Evolutionary conservation across 2,329 filamentous ascomycete species (phyloP).

Genomic region (Hymenoscyphus infarciens): DNA sequence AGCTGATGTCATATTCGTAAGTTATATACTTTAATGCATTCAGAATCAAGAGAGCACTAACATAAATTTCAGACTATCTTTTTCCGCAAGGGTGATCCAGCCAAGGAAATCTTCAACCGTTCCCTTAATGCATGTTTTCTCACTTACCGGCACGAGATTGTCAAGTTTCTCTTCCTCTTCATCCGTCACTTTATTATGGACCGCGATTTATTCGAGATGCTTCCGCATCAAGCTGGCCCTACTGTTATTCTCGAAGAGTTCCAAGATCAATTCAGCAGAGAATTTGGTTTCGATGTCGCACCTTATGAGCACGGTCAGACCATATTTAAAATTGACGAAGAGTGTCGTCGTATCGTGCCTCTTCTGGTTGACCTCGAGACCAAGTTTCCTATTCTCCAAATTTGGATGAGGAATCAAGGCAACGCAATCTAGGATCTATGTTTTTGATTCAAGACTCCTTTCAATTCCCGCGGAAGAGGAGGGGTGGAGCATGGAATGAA

Average conservation of each 20-base stretch:
- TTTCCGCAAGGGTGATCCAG: constrained; percentile 15
- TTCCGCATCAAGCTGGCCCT: constrained; percentile 13
- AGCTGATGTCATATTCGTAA: constrained; percentile 29
- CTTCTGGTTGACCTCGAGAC: constrained; percentile 7
- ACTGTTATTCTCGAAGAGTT: constrained; percentile 23
- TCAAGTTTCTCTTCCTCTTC: constrained; percentile 27
- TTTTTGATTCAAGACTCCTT: neutral
- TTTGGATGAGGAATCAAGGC: constrained; percentile 8
- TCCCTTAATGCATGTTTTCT: constrained; percentile 25
- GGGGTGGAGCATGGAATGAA: neutral
- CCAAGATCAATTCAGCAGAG: constrained; percentile 24
- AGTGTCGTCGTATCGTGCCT: constrained; percentile 5
- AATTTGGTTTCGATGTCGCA: constrained; percentile 23
- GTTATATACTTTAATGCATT: neutral
- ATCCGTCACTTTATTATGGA: constrained; percentile 23
- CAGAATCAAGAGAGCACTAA: neutral
- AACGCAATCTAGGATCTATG: neutral
- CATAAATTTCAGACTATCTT: constrained; percentile 21
- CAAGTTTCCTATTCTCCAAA: constrained; percentile 5
- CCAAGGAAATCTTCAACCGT: constrained; percentile 20
- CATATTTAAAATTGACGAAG: constrained; percentile 9
- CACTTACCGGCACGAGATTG: constrained; percentile 11
- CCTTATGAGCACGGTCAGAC: neutral
- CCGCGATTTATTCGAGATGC: constrained; percentile 14
- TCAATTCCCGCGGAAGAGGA: too few species aligned